These are phyloP conservation scores for Hypholoma fasciculare DNA, from an alignment of 768 basidiomycete genomes.

Conservation along the genomic window DNA sequence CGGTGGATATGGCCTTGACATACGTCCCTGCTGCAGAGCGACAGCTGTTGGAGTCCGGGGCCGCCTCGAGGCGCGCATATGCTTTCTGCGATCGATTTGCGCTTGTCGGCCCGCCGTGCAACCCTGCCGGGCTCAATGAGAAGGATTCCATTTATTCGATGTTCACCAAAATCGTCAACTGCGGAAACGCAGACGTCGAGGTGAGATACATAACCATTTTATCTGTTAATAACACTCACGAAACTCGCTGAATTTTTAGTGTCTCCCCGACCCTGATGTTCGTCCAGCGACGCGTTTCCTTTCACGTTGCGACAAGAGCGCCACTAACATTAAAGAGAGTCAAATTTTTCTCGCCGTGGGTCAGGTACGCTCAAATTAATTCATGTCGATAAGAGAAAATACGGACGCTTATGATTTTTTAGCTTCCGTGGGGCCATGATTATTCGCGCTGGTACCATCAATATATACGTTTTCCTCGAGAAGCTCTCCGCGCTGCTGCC, in stretches of 20 bases:
- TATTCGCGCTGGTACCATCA: slow-evolving; percentile 63
- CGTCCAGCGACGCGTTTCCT: slow-evolving; percentile 47
- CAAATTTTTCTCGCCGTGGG: slow-evolving; percentile 48
- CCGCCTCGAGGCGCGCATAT: slow-evolving; percentile 35
- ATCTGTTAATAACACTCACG: no score
- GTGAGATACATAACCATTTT: slow-evolving; percentile 21
- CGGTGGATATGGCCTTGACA: slow-evolving; percentile 51
- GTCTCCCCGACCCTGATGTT: slow-evolving; percentile 26
- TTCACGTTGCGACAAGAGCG: slow-evolving; percentile 57
- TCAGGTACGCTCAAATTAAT: slow-evolving; percentile 31
- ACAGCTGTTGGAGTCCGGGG: slow-evolving; percentile 29
- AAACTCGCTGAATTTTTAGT: slow-evolving; percentile 3
- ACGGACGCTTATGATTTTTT: background rate
- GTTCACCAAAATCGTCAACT: slow-evolving; percentile 47
- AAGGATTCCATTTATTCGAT: slow-evolving; percentile 36
- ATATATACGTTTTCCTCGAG: slow-evolving; percentile 51
- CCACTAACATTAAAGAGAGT: slow-evolving; percentile 60
- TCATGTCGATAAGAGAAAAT: background rate
- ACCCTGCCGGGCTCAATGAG: slow-evolving; percentile 40
- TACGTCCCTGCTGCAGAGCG: slow-evolving; percentile 53
- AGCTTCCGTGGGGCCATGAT: slow-evolving; percentile 55
- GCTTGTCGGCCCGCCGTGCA: slow-evolving; percentile 47
- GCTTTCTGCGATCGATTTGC: slow-evolving; percentile 53
- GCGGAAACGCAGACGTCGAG: slow-evolving; percentile 41
- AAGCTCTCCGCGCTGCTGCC: slow-evolving; percentile 49